Evolutionary conservation across 768 basidiomycete genomes (phyloP).

Genomic region (Lactifluus volemus): DNA sequence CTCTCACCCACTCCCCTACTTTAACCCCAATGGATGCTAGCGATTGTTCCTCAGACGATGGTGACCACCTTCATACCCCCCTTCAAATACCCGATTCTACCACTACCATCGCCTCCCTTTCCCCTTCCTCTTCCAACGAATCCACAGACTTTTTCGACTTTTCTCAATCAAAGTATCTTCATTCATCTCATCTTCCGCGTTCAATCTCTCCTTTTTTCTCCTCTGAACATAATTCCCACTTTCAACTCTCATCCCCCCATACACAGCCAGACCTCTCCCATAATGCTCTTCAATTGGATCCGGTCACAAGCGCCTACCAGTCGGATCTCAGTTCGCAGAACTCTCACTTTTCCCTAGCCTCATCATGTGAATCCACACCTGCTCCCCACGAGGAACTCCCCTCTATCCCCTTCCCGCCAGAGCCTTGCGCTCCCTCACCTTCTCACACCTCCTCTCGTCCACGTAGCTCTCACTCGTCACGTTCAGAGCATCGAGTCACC

Average conservation of each 20-base stretch:
- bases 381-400: conserved; percentile 6
- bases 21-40: conserved; percentile 13
- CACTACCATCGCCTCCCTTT: conserved; percentile 4
- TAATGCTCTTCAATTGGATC: conserved; percentile 18
- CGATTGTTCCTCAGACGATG: conserved; percentile 20
- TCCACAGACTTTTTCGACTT: conserved; percentile 13
- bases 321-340: conserved; percentile 7
- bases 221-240: not conserved
- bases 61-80: conserved; percentile 18
- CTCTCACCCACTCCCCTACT: conserved; percentile 8
- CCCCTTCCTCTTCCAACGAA: conserved; percentile 4
- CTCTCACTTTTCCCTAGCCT: conserved; percentile 1
- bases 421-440: not conserved
- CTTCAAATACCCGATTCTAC: conserved; percentile 13
- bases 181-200: conserved; percentile 17
- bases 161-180: conserved; percentile 12
- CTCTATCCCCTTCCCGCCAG: conserved; percentile 6
- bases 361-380: not conserved
- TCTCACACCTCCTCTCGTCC: conserved; percentile 4
- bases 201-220: conserved; percentile 15
- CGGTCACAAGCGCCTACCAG: not conserved
- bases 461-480: not conserved
- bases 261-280: conserved; percentile 1
- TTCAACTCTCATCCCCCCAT: not conserved
- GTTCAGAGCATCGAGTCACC: conserved; percentile 8